These are phyloP conservation scores for Digitaria exilis DNA, from an alignment of 202 grass and related monocot genomes.

Conservation along the genomic window DNA sequence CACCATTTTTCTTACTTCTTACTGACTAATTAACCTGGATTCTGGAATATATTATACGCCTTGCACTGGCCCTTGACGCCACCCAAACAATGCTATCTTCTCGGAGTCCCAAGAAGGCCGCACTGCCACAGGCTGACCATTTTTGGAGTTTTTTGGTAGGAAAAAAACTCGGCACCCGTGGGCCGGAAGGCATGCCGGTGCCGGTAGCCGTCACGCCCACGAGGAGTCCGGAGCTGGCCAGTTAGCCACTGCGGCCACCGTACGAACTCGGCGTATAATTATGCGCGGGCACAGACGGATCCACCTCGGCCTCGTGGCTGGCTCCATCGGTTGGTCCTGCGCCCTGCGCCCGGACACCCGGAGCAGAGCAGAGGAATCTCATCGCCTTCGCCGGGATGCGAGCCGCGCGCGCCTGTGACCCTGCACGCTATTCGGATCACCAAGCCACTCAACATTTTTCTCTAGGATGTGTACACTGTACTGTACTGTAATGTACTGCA, in stretches of 20 bases:
- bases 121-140: background rate
- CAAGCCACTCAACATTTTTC: too few relatives aligned
- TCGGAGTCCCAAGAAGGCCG: slow-evolving; percentile 32
- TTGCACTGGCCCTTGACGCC: slow-evolving; percentile 1
- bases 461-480: background rate
- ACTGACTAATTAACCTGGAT: background rate
- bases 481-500: background rate
- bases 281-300: slow-evolving; percentile 40
- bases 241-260: slow-evolving; percentile 1
- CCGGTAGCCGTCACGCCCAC: slow-evolving; percentile 37
- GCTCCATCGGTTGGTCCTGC: background rate
- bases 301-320: slow-evolving; percentile 40
- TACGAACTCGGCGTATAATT: slow-evolving; percentile 39
- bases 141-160: background rate
- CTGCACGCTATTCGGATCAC: background rate
- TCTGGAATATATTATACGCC: background rate
- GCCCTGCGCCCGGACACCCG: slow-evolving; percentile 40
- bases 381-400: slow-evolving; percentile 34
- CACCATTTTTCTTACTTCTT: background rate
- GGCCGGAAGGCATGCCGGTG: background rate
- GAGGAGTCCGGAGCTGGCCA: slow-evolving; percentile 7
- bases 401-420: background rate
- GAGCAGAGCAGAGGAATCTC: slow-evolving; percentile 45
- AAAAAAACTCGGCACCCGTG: background rate
- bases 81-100: slow-evolving; percentile 35